Percentiles rank a stretch among this genome's conserved stretches.
phyloP scores from a whole-genome alignment of 345 rosid species.

The Linum lewisii region DNA sequence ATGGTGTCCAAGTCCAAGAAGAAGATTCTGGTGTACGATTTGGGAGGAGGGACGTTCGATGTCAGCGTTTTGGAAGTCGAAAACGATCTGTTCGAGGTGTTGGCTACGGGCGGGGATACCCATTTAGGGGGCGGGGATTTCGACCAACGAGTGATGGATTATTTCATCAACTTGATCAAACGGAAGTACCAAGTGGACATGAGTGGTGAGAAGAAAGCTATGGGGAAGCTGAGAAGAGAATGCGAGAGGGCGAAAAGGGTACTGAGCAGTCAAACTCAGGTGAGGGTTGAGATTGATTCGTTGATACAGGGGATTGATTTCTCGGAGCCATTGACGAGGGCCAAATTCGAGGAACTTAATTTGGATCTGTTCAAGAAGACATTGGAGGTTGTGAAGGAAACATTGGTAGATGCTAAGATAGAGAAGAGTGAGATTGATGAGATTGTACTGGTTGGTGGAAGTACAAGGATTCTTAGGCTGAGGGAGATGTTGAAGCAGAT shows the following conservation, averaged over 20 bases:
- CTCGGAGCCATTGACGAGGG: slow-evolving; percentile 46
- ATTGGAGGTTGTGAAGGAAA: slow-evolving; percentile 38
- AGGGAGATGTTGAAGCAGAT: slow-evolving; percentile 41
- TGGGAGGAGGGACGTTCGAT: slow-evolving; percentile 49
- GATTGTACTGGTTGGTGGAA: slow-evolving; percentile 60
- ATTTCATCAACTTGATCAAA: slow-evolving; percentile 40
- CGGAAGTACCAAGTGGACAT: slow-evolving; percentile 39
- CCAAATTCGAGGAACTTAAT: slow-evolving; percentile 47
- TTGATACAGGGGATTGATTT: slow-evolving; percentile 43
- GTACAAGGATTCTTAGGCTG: slow-evolving; percentile 45
- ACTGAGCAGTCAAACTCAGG: slow-evolving; percentile 43
- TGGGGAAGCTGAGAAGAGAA: slow-evolving; percentile 43
- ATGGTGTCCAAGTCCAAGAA: slow-evolving; percentile 19
- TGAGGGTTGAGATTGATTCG: slow-evolving; percentile 40
- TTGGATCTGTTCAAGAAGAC: slow-evolving; percentile 48
- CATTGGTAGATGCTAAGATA: slow-evolving; percentile 37
- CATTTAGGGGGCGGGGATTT: slow-evolving; percentile 52
- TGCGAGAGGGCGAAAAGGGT: slow-evolving; percentile 50
- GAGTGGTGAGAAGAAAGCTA: slow-evolving; percentile 33
- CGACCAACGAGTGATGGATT: slow-evolving; percentile 44
- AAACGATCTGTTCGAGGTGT: slow-evolving; percentile 40
- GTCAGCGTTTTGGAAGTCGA: slow-evolving; percentile 43
- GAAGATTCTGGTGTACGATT: too few species aligned
- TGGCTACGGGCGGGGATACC: slow-evolving; percentile 45
- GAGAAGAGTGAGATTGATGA: slow-evolving; percentile 34